Conservation (phyloP, 2,329 filamentous ascomycete genomes). For the Phyllosticta citribraziliensis region DNA sequence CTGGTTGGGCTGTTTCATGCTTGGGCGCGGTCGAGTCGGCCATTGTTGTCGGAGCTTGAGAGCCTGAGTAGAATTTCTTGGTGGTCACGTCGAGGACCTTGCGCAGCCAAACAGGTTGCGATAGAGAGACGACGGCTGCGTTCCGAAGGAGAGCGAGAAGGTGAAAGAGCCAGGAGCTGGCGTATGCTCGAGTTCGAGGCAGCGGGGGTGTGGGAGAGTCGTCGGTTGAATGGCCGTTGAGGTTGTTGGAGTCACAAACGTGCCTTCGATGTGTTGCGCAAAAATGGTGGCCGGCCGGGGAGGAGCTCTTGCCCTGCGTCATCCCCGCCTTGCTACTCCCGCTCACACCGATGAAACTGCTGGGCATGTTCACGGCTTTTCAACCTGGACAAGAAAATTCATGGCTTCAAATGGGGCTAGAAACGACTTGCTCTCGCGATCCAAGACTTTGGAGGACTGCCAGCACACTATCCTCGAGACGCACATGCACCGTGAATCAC, state of each 20-base stretch:
- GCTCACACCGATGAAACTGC: neutral
- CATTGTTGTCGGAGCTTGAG: neutral
- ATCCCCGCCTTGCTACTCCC: neutral
- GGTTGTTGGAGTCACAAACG: neutral
- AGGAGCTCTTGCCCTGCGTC: neutral
- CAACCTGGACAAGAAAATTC: neutral
- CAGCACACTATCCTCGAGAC: neutral
- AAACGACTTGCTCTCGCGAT: neutral
- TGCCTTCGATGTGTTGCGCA: neutral
- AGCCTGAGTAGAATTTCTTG: neutral
- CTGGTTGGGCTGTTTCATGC: neutral
- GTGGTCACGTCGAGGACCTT: neutral
- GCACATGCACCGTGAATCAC: neutral
- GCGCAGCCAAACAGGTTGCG: neutral
- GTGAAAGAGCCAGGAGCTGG: neutral
- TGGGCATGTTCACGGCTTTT: neutral
- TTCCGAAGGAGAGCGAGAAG: neutral
- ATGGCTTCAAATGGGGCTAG: neutral
- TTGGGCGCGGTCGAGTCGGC: neutral
- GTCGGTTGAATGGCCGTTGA: neutral
- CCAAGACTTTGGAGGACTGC: neutral
- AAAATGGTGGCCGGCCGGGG: neutral
- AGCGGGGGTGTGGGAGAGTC: neutral
- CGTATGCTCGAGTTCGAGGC: neutral
- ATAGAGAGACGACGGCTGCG: neutral